phyloP scores from a whole-genome alignment of 2,329 filamentous ascomycete genomes.

The Chaetomium sp. region DNA sequence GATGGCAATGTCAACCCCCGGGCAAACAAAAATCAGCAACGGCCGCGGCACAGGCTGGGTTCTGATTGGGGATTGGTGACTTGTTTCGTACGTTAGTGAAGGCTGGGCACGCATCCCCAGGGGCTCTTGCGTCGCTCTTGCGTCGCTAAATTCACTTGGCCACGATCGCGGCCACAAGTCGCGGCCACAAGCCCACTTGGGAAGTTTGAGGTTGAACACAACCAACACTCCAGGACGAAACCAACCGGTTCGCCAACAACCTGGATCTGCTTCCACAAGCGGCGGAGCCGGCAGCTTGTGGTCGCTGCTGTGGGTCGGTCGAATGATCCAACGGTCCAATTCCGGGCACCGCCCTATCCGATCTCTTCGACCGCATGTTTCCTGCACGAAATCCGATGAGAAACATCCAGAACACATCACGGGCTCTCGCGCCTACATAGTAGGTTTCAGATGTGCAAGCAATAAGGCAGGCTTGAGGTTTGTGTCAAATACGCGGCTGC shows the following conservation, averaged over 20 bases:
- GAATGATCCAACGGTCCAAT: background rate
- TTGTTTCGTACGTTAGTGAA: no score
- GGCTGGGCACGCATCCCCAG: background rate
- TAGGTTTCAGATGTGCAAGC: background rate
- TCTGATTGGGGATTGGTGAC: no score
- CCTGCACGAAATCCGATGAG: background rate
- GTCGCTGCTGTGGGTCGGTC: background rate
- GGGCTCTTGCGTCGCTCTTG: constrained; percentile 4
- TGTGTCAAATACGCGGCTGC: background rate
- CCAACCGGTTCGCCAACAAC: background rate
- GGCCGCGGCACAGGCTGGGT: no score
- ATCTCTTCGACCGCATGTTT: background rate
- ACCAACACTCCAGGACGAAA: background rate
- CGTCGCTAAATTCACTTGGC: constrained; percentile 9
- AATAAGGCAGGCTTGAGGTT: no score
- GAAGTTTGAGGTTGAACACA: constrained; percentile 4
- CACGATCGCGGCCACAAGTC: background rate
- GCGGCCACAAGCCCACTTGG: background rate
- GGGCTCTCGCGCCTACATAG: background rate
- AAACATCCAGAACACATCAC: background rate
- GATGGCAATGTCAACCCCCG: no score
- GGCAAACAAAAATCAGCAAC: no score
- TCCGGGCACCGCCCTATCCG: background rate
- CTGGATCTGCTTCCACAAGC: background rate
- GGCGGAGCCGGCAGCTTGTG: background rate